A percentile compares a stretch with the other conserved stretches of the same genome.
Evolutionary conservation across 176 grass and related monocot genomes (phyloP).

Genomic region (Oryza brachyantha): DNA sequence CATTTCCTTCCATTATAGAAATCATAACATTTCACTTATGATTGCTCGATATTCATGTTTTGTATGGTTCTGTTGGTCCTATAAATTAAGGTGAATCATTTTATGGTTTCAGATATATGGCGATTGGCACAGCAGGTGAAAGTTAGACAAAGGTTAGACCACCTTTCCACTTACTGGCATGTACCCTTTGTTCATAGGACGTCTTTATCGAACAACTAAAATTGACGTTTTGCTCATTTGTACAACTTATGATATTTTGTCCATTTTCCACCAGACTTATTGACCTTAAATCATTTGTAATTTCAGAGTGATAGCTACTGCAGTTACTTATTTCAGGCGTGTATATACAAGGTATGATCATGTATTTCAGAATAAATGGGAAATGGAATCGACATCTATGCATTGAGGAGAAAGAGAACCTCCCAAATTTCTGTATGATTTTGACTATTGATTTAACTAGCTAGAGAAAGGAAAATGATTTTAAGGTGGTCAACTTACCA

Average conservation of each 20-base stretch:
- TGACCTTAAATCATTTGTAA: slow-evolving; percentile 28
- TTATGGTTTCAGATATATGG: slow-evolving; percentile 86
- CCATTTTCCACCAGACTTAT: neutral
- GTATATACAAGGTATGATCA: slow-evolving; percentile 88
- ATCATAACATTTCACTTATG: neutral
- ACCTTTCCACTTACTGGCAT: neutral
- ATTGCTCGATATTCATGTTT: neutral
- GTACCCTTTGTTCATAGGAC: neutral
- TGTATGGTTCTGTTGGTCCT: slow-evolving; percentile 16
- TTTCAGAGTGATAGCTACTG: slow-evolving; percentile 97
- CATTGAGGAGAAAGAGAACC: neutral
- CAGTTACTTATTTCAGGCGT: slow-evolving; percentile 92
- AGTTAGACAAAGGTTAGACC: slow-evolving; percentile 91
- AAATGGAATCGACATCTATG: neutral
- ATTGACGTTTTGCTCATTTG: neutral
- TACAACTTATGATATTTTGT: neutral
- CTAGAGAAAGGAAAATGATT: neutral
- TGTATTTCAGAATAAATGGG: slow-evolving; percentile 12
- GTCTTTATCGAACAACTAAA: neutral
- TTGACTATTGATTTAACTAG: neutral
- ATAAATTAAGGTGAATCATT: slow-evolving; percentile 12
- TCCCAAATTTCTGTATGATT: neutral
- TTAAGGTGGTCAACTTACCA: neutral
- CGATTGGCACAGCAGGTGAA: slow-evolving; percentile 84
- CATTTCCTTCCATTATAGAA: slow-evolving; percentile 1